These are phyloP conservation scores for Tricladium varicosporioides DNA, from an alignment of 2,329 filamentous ascomycete species.

Conservation along the genomic window DNA sequence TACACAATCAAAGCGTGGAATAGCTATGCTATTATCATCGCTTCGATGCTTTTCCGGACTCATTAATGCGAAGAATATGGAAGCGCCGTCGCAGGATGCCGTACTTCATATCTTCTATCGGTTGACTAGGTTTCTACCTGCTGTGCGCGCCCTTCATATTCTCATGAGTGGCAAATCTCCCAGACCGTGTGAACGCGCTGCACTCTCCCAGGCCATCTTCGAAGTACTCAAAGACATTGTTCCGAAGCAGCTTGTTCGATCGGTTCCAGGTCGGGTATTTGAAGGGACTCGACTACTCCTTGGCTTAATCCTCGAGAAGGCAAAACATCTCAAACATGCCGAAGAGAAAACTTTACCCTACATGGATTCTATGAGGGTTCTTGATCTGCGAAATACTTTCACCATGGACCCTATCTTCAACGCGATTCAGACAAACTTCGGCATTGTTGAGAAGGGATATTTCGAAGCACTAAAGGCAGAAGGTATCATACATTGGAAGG, in stretches of 20 bases:
- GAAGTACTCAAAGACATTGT: slow-evolving; percentile 1
- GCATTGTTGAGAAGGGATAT: slow-evolving; percentile 1
- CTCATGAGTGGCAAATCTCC: slow-evolving; percentile 1
- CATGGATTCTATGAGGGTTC: background rate
- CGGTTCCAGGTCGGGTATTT: background rate
- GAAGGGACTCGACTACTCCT: slow-evolving; percentile 1
- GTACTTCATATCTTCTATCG: background rate
- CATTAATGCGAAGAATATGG: background rate
- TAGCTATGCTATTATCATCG: background rate
- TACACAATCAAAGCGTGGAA: background rate
- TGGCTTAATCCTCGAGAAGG: background rate
- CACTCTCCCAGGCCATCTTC: background rate
- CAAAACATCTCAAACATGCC: background rate
- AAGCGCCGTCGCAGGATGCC: background rate
- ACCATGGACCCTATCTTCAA: slow-evolving; percentile 1
- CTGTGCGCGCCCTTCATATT: background rate
- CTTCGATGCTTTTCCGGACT: background rate
- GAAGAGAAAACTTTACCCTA: background rate
- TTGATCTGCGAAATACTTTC: slow-evolving; percentile 2
- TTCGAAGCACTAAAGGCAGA: background rate
- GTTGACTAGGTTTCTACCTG: slow-evolving; percentile 1
- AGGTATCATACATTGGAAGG: background rate
- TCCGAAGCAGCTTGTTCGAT: background rate
- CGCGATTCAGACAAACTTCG: background rate
- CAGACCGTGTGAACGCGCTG: background rate